phyloP scores from a whole-genome alignment of 2,329 filamentous ascomycete genomes.

The Zymoseptoria passerinii region DNA sequence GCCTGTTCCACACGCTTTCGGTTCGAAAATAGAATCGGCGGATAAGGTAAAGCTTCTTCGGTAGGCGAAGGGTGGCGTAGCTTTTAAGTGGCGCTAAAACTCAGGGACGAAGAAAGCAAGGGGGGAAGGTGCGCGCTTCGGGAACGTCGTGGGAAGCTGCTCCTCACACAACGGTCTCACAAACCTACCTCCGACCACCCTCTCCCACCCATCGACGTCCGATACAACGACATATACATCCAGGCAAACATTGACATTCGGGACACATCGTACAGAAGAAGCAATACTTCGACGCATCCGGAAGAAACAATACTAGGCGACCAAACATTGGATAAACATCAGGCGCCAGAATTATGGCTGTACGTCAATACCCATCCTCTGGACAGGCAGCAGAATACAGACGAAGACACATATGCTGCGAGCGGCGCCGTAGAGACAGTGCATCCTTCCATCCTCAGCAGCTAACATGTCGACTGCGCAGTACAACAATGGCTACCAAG shows the following conservation, averaged over 20 bases:
- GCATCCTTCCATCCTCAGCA: neutral
- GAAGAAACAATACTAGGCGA: neutral
- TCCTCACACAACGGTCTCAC: no score
- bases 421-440: neutral
- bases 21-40: no score
- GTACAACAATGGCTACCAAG: slow-evolving; percentile 32
- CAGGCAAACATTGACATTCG: neutral
- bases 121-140: no score
- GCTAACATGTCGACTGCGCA: slow-evolving; percentile 18
- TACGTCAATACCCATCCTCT: slow-evolving; percentile 5
- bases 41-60: no score
- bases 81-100: no score
- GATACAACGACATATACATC: neutral
- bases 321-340: neutral
- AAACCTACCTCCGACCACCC: no score
- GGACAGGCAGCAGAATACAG: slow-evolving; percentile 4
- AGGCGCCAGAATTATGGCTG: slow-evolving; percentile 13
- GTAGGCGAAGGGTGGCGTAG: no score
- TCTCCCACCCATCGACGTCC: neutral
- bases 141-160: no score
- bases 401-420: neutral
- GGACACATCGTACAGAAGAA: neutral
- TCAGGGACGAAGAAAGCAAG: no score
- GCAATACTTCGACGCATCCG: neutral
- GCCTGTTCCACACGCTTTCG: no score